Percentiles rank a stretch among this genome's conserved stretches.
Evolutionary conservation across 2,329 filamentous ascomycete genomes (phyloP).

Genomic region (Xylariaceae sp.): DNA sequence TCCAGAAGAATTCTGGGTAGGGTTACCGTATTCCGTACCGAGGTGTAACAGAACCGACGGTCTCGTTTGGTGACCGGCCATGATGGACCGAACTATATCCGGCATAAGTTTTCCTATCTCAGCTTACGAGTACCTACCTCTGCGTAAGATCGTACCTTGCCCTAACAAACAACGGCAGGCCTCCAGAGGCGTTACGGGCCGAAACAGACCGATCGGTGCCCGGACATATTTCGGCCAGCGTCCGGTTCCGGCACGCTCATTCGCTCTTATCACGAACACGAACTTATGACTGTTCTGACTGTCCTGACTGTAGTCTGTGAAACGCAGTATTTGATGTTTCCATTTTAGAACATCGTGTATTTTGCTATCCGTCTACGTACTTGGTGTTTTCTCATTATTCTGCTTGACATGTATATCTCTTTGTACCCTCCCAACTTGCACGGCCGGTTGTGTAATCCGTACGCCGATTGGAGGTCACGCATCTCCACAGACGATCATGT

Average conservation of each 20-base stretch:
- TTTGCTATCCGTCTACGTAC: not conserved
- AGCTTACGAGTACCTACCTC: not conserved
- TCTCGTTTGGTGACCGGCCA: no score
- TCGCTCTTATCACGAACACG: no score
- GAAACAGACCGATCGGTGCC: not conserved
- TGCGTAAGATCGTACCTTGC: not conserved
- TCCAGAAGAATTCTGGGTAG: no score
- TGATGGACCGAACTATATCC: no score
- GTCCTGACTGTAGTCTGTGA: not conserved
- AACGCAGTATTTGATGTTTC: not conserved
- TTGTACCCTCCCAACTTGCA: not conserved
- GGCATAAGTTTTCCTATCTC: no score
- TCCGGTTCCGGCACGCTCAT: not conserved
- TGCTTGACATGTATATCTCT: not conserved
- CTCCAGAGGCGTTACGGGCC: not conserved
- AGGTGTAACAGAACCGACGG: no score
- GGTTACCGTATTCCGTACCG: no score
- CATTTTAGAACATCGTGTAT: not conserved
- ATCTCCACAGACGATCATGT: not conserved
- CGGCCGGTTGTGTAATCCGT: not conserved
- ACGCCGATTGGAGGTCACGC: not conserved
- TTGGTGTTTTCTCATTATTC: not conserved
- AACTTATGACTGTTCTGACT: not conserved
- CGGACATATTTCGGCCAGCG: not conserved
- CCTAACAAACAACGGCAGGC: not conserved